Percentiles rank a stretch among this genome's conserved stretches.
Conservation (phyloP, 352 stramenopile species). For the Thraustochytrium sp. region DNA sequence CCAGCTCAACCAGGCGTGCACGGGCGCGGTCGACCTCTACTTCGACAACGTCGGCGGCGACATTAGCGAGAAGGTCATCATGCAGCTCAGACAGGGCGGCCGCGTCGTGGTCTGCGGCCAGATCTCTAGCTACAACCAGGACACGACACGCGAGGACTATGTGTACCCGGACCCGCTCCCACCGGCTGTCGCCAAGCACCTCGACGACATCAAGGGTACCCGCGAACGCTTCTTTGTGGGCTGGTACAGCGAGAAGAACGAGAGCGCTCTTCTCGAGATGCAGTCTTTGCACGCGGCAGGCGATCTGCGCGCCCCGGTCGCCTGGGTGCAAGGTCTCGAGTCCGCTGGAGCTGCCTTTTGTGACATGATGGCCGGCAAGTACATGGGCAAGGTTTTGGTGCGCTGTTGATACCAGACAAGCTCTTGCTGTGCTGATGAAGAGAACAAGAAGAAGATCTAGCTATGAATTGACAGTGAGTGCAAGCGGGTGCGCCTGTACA, state of each 20-base stretch:
- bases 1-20: conserved; percentile 9
- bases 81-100: conserved; percentile 42
- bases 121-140: conserved; percentile 50
- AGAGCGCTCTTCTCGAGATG: not conserved
- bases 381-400: conserved; percentile 30
- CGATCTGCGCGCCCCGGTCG: not conserved
- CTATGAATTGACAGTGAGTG: too few species aligned
- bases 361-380: conserved; percentile 29
- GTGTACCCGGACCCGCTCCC: conserved; percentile 31
- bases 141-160: conserved; percentile 35
- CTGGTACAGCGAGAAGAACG: conserved; percentile 31
- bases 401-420: not conserved
- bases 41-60: conserved; percentile 52
- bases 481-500: too few species aligned
- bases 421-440: too few species aligned
- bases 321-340: conserved; percentile 19
- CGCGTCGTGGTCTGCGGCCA: conserved; percentile 48
- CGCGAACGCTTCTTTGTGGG: conserved; percentile 33
- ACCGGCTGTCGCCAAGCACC: not conserved
- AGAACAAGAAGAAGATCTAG: not conserved
- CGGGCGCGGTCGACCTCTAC: conserved; percentile 49
- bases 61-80: conserved; percentile 48
- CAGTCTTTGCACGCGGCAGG: not conserved
- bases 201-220: not conserved
- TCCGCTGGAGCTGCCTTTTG: not conserved